Conservation (phyloP, 768 basidiomycete genomes). For the Mycena alexandri region DNA sequence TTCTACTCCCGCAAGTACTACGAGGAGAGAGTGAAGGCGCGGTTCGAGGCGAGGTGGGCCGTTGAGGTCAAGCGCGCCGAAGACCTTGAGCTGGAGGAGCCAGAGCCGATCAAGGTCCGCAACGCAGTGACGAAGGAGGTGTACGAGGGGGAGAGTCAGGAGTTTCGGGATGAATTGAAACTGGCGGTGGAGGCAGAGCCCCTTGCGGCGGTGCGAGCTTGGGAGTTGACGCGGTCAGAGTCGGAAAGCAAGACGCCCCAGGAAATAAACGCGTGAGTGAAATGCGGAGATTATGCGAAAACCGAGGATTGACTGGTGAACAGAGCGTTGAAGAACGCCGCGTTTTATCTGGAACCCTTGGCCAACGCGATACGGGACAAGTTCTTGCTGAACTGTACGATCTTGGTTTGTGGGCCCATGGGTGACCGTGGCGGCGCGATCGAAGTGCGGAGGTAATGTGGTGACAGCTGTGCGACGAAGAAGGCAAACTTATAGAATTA, state of each 20-base stretch:
- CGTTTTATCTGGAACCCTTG: too few relatives aligned
- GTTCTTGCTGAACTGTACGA: background rate
- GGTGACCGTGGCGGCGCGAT: too few relatives aligned
- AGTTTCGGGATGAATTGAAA: background rate
- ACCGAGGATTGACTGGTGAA: too few relatives aligned
- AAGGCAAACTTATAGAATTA: too few relatives aligned
- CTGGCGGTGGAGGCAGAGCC: background rate
- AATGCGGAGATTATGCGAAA: too few relatives aligned
- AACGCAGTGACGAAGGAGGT: constrained; percentile 5
- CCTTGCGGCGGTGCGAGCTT: background rate
- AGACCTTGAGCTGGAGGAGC: background rate
- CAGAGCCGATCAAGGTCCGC: background rate
- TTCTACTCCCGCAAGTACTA: constrained; percentile 5
- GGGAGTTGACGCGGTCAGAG: background rate
- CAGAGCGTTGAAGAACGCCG: too few relatives aligned
- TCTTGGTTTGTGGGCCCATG: background rate
- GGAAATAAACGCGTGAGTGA: constrained; percentile 7
- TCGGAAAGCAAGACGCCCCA: background rate
- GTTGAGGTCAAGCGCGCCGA: background rate
- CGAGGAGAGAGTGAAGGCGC: constrained; percentile 1
- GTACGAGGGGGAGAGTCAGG: background rate
- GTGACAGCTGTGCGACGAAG: too few relatives aligned
- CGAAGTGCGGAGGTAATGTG: too few relatives aligned
- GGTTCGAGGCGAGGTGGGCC: background rate
- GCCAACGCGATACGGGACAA: too few relatives aligned